Conservation (phyloP, 164 flowering plant genomes). For the Piper longum region DNA sequence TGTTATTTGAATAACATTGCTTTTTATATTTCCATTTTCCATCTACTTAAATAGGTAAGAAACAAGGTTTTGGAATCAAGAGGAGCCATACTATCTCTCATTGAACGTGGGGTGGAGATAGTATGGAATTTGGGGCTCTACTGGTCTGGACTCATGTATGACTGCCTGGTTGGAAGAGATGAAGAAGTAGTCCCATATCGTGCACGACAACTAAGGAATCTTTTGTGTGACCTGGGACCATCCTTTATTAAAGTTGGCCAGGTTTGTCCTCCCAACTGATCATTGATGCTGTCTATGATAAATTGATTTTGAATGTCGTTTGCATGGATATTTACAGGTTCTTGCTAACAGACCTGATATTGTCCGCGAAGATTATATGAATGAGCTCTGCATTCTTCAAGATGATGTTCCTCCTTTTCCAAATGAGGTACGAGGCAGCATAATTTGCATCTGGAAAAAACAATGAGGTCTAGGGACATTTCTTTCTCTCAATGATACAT, state of each 20-base stretch:
- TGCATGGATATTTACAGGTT: conserved; percentile 37
- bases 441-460: neutral
- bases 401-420: conserved; percentile 99
- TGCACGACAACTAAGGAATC: conserved; percentile 83
- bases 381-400: conserved; percentile 97
- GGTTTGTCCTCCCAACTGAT: conserved; percentile 22
- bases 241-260: conserved; percentile 98
- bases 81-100: conserved; percentile 60
- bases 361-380: conserved; percentile 97
- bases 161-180: conserved; percentile 76
- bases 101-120: conserved; percentile 77
- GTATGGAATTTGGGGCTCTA: conserved; percentile 90
- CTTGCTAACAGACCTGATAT: conserved; percentile 97
- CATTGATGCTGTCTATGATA: neutral
- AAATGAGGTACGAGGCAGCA: conserved; percentile 44
- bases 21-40: neutral
- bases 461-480: neutral
- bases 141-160: conserved; percentile 69
- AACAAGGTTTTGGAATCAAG: conserved; percentile 79
- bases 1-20: neutral
- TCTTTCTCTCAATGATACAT: neutral
- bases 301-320: neutral
- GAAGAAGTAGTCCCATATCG: conserved; percentile 89
- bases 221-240: conserved; percentile 86
- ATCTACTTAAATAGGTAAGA: conserved; percentile 42